phyloP scores from a whole-genome alignment of 345 rosid species.

The Brassica incana region DNA sequence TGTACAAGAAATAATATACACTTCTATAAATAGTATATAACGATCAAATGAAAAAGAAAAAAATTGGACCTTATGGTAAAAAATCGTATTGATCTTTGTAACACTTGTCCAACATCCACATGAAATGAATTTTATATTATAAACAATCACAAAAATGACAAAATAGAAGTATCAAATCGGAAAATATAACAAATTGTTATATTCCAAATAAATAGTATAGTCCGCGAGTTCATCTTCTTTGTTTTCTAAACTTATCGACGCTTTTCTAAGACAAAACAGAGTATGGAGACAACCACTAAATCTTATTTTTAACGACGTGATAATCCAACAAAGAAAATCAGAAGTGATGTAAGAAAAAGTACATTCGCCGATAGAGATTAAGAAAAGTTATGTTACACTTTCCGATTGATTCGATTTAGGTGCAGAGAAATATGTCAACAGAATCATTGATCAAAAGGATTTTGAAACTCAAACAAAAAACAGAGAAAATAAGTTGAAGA shows the following conservation, averaged over 20 bases:
- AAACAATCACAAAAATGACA: neutral
- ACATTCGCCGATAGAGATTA: neutral
- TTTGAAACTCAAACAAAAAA: neutral
- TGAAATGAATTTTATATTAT: too few relatives aligned
- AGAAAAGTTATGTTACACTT: neutral
- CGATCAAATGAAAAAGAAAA: too few relatives aligned
- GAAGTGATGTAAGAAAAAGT: neutral
- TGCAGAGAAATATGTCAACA: neutral
- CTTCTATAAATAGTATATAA: too few relatives aligned
- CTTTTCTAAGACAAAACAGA: neutral
- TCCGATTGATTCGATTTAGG: neutral
- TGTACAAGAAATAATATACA: too few relatives aligned
- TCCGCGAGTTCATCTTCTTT: too few relatives aligned
- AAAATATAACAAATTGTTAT: too few relatives aligned
- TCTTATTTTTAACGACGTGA: neutral
- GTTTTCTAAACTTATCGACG: neutral
- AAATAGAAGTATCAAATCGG: neutral
- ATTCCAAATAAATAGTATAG: too few relatives aligned
- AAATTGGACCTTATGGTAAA: too few relatives aligned
- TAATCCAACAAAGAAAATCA: neutral
- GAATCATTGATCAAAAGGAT: neutral
- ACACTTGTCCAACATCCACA: too few relatives aligned
- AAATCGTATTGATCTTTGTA: too few relatives aligned
- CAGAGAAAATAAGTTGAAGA: neutral
- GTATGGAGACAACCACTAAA: neutral